Percentiles rank a stretch among this genome's conserved stretches.
Conservation (phyloP, 305 asterid species). For the Withania somnifera region DNA sequence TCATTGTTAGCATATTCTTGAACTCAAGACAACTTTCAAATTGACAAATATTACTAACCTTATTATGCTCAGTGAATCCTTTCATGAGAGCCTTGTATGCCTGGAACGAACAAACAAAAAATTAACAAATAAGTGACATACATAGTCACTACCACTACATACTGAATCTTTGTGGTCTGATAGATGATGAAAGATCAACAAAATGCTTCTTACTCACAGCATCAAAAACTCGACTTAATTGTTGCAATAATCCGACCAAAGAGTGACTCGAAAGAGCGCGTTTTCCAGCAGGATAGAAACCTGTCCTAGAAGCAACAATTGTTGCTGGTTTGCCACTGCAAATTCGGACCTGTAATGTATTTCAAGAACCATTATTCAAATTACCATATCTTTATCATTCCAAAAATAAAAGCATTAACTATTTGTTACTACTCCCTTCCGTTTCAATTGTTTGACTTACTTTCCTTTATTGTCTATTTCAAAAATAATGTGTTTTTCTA, state of each 20-base stretch:
- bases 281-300: slow-evolving; percentile 79
- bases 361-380: background rate
- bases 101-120: slow-evolving; percentile 19
- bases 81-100: slow-evolving; percentile 74
- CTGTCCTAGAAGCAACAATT: slow-evolving; percentile 59
- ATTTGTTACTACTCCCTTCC: background rate
- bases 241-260: slow-evolving; percentile 66
- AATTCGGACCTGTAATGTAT: slow-evolving; percentile 40
- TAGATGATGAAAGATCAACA: background rate
- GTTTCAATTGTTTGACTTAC: background rate
- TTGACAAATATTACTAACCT: slow-evolving; percentile 37
- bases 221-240: slow-evolving; percentile 61
- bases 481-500: no score
- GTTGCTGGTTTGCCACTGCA: slow-evolving; percentile 82
- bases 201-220: slow-evolving; percentile 36
- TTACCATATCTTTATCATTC: background rate
- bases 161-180: background rate
- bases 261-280: slow-evolving; percentile 47
- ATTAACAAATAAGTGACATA: background rate
- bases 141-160: background rate
- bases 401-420: background rate
- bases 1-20: background rate
- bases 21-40: slow-evolving; percentile 1
- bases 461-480: background rate
- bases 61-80: slow-evolving; percentile 83